A percentile compares a stretch with the other conserved stretches of the same genome.
These are phyloP conservation scores for Cyclotella sp. DNA, from an alignment of 108 stramenopile genomes.

Conservation along the genomic window DNA sequence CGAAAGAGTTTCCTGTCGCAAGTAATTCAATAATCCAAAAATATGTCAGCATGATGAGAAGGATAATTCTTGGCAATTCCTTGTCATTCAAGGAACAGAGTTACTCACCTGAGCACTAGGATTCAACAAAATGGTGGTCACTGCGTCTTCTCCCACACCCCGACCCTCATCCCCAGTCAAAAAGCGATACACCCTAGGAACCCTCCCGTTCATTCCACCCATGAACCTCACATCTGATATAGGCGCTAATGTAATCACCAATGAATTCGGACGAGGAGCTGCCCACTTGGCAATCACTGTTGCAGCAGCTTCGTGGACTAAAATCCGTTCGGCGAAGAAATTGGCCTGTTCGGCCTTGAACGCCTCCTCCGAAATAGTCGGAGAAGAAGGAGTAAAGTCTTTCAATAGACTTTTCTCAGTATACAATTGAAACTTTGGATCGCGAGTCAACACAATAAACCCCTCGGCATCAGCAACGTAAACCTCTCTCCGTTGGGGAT, in stretches of 20 bases:
- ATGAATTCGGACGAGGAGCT: conserved; percentile 49
- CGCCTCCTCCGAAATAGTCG: neutral
- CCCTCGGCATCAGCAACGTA: conserved; percentile 82
- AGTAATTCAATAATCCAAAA: neutral
- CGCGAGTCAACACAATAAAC: conserved; percentile 74
- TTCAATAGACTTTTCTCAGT: conserved; percentile 83
- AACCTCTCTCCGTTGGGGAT: conserved; percentile 53
- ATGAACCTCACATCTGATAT: conserved; percentile 73
- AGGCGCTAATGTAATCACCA: conserved; percentile 70
- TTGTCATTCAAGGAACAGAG: no score
- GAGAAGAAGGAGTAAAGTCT: conserved; percentile 55
- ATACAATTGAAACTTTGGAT: conserved; percentile 80
- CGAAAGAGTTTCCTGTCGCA: conserved; percentile 66
- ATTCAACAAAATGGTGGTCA: conserved; percentile 86
- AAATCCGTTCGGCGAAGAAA: conserved; percentile 80
- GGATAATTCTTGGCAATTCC: neutral
- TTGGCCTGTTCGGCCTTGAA: conserved; percentile 55
- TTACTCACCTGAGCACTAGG: conserved; percentile 60
- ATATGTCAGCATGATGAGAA: neutral
- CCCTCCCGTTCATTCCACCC: conserved; percentile 79
- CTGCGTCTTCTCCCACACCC: conserved; percentile 68
- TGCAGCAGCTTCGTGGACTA: conserved; percentile 84
- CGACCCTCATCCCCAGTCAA: conserved; percentile 30
- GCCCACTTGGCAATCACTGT: conserved; percentile 68
- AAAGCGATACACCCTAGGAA: conserved; percentile 66